Conservation (phyloP, 306 rosid genomes). For the Pterocarpus santalinus region DNA sequence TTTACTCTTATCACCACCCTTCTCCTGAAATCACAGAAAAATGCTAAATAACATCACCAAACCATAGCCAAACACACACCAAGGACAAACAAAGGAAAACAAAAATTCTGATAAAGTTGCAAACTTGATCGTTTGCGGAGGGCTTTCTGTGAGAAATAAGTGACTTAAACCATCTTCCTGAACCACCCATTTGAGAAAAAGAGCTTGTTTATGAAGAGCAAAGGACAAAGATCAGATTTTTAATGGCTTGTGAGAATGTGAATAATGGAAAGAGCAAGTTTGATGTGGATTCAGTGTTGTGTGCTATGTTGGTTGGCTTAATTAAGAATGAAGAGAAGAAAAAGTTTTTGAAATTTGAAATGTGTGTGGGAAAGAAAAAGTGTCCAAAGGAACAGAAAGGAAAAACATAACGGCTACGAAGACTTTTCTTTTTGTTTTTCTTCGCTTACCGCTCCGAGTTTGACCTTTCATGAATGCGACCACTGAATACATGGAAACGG, state of each 20-base stretch:
- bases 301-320: constrained; percentile 20
- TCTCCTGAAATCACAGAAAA: constrained; percentile 53
- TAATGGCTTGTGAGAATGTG: neutral
- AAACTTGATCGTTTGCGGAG: constrained; percentile 60
- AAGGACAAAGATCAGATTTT: constrained; percentile 6
- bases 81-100: neutral
- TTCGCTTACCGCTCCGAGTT: neutral
- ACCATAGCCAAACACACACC: neutral
- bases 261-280: neutral
- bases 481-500: neutral
- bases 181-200: constrained; percentile 71
- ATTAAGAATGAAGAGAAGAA: constrained; percentile 30
- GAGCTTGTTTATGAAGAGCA: constrained; percentile 10
- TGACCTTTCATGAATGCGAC: constrained; percentile 30
- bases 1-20: constrained; percentile 65
- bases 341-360: constrained; percentile 71
- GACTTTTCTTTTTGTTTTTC: constrained; percentile 35
- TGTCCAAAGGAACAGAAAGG: constrained; percentile 31
- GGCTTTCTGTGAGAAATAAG: constrained; percentile 66
- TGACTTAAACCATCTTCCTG: constrained; percentile 87
- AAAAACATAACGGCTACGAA: constrained; percentile 51
- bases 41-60: neutral
- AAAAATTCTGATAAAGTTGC: neutral
- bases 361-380: constrained; percentile 27
- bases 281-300: neutral